Evolutionary conservation across 2,329 filamentous ascomycete species (phyloP).

Genomic region (Claviceps sorghi): DNA sequence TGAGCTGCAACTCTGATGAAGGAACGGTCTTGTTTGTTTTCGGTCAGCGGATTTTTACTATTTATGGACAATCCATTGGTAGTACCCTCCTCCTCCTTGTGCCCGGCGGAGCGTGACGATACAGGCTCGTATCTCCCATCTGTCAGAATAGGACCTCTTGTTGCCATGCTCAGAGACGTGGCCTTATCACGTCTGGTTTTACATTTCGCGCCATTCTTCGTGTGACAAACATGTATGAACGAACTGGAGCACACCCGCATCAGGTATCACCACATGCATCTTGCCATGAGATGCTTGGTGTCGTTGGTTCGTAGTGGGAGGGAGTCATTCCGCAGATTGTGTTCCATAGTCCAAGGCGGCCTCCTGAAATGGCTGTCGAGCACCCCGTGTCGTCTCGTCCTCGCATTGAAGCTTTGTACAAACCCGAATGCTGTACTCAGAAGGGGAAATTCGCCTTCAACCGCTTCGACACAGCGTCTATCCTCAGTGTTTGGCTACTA

Average conservation of each 20-base stretch:
- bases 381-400: neutral
- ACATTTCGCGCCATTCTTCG: neutral
- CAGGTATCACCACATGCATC: neutral
- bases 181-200: neutral
- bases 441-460: neutral
- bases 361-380: neutral
- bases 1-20: neutral
- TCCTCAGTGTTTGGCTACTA: no score
- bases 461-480: neutral
- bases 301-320: neutral
- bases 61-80: neutral
- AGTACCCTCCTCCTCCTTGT: neutral
- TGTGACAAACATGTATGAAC: neutral
- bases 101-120: slow-evolving; percentile 1
- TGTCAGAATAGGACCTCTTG: neutral
- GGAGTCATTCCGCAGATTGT: neutral
- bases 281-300: neutral
- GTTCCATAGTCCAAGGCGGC: neutral
- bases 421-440: neutral
- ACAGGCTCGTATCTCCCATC: neutral
- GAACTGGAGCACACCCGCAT: neutral
- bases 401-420: neutral
- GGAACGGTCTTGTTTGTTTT: neutral
- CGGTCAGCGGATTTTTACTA: neutral
- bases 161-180: neutral